phyloP scores from a whole-genome alignment of 805 yeast genomes.

The Starmerella bombi region DNA sequence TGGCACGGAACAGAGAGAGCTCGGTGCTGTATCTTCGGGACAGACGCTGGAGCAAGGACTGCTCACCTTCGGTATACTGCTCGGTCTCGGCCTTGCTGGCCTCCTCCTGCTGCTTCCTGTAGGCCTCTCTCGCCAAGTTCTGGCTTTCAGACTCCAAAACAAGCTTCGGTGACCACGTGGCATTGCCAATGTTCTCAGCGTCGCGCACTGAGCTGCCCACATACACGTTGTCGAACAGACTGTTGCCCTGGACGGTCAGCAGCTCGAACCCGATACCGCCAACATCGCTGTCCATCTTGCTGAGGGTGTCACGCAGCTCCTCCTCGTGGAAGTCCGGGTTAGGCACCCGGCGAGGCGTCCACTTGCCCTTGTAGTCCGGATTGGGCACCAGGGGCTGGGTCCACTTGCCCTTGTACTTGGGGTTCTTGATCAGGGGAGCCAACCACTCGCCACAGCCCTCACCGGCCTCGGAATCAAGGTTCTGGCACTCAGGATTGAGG shows the following conservation, averaged over 20 bases:
- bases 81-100: conserved; percentile 6
- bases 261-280: conserved; percentile 80
- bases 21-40: conserved; percentile 1
- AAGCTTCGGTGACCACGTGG: conserved; percentile 41
- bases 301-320: conserved; percentile 31
- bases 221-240: conserved; percentile 71
- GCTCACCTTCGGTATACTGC: conserved; percentile 13
- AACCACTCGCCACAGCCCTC: conserved; percentile 77
- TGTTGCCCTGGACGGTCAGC: conserved; percentile 71
- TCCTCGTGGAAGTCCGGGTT: conserved; percentile 64
- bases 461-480: conserved; percentile 17
- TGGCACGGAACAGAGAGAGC: conserved; percentile 24
- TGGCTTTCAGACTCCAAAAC: conserved; percentile 25
- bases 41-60: conserved; percentile 3
- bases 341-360: conserved; percentile 52
- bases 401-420: conserved; percentile 71
- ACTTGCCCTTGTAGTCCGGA: conserved; percentile 67
- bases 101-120: conserved; percentile 6
- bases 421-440: conserved; percentile 53
- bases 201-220: conserved; percentile 73
- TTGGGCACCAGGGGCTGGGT: conserved; percentile 50
- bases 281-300: conserved; percentile 44
- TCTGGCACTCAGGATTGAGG: conserved; percentile 56
- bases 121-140: conserved; percentile 20
- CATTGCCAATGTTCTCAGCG: conserved; percentile 73